These are phyloP conservation scores for Parietichytrium sp. DNA, from an alignment of 108 stramenopile genomes.

Conservation along the genomic window DNA sequence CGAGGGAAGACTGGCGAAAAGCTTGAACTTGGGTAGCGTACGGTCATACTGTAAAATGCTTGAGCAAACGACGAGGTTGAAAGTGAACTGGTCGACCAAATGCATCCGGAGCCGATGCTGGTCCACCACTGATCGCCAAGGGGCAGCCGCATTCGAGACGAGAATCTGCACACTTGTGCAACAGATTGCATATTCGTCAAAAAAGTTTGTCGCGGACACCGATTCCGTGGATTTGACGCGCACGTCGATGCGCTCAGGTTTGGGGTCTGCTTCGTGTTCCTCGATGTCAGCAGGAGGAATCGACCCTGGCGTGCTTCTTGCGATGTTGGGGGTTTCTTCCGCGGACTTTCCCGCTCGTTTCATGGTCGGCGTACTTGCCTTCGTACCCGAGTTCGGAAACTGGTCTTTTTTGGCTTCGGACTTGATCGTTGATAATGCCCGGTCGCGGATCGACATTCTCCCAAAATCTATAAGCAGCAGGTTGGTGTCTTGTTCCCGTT, in stretches of 20 bases:
- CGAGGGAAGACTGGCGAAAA: constrained; percentile 3
- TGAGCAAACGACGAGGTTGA: not conserved
- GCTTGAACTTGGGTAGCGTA: constrained; percentile 7
- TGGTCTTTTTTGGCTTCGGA: not conserved
- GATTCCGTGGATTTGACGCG: too few species aligned
- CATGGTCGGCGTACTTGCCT: not conserved
- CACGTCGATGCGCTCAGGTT: too few species aligned
- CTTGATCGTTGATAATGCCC: not conserved
- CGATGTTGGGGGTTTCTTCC: not conserved
- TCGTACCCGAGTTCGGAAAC: too few species aligned
- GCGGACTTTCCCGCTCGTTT: not conserved
- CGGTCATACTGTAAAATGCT: constrained; percentile 21
- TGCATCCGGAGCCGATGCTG: constrained; percentile 1
- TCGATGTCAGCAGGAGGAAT: not conserved
- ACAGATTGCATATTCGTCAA: constrained; percentile 12
- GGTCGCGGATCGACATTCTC: not conserved
- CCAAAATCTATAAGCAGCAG: constrained; percentile 14
- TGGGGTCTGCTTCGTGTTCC: too few species aligned
- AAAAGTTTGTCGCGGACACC: not conserved
- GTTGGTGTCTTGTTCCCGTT: constrained; percentile 4
- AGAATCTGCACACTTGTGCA: constrained; percentile 13
- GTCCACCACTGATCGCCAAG: constrained; percentile 1
- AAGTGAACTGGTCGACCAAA: not conserved
- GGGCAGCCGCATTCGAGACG: not conserved
- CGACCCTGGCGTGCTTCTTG: not conserved